phyloP scores from a whole-genome alignment of 2,329 filamentous ascomycete genomes.

The Periglandula ipomoeae region DNA sequence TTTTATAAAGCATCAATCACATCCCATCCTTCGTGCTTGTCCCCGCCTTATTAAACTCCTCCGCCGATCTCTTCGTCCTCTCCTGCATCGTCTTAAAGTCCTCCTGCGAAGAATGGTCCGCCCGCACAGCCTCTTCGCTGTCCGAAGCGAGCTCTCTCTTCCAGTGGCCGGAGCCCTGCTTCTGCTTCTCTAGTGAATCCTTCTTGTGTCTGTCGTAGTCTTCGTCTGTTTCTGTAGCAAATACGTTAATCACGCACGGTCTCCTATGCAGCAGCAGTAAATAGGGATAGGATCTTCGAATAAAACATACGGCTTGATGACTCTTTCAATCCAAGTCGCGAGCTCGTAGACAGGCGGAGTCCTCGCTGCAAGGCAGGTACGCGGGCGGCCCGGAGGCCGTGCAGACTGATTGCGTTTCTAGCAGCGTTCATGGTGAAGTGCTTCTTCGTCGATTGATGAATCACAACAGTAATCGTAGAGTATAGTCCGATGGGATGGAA shows the following conservation, averaged over 20 bases:
- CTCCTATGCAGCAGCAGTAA: too few relatives aligned
- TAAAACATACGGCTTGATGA: slow-evolving; percentile 25
- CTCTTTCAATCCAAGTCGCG: slow-evolving; percentile 26
- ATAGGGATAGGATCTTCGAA: too few relatives aligned
- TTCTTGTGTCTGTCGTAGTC: slow-evolving; percentile 51
- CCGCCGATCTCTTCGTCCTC: slow-evolving; percentile 44
- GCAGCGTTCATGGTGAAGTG: slow-evolving; percentile 5
- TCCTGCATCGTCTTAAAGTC: slow-evolving; percentile 44
- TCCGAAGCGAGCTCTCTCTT: slow-evolving; percentile 68
- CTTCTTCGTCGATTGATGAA: too few relatives aligned
- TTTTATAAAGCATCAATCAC: too few relatives aligned
- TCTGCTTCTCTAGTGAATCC: slow-evolving; percentile 56
- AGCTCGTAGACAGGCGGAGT: slow-evolving; percentile 17
- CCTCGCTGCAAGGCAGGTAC: slow-evolving; percentile 15
- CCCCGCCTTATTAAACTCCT: slow-evolving; percentile 35
- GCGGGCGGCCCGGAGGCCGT: slow-evolving; percentile 16
- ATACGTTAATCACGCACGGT: neutral
- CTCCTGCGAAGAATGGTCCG: slow-evolving; percentile 40
- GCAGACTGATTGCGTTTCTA: slow-evolving; percentile 4
- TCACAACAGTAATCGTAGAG: too few relatives aligned
- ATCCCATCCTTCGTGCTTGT: slow-evolving; percentile 39
- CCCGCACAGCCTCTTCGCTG: slow-evolving; percentile 70
- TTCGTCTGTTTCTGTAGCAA: slow-evolving; percentile 22
- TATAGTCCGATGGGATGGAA: too few relatives aligned
- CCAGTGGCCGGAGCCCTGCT: slow-evolving; percentile 64